A percentile compares a stretch with the other conserved stretches of the same genome.
These are phyloP conservation scores for Chlorella sorokiniana DNA, from an alignment of 139 green algal genomes.

Conservation along the genomic window DNA sequence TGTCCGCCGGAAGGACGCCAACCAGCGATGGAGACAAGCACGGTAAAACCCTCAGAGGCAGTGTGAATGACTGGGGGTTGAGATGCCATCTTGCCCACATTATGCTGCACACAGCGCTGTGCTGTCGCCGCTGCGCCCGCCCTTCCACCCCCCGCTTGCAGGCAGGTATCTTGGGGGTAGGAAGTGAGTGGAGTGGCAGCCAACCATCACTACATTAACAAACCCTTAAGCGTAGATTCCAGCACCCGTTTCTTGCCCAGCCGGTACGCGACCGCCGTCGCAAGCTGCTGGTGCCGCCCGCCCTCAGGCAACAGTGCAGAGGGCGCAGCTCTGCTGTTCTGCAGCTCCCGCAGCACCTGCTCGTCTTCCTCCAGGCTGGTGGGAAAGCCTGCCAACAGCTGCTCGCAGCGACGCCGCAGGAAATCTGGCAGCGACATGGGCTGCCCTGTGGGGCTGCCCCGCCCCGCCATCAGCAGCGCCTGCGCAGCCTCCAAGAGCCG, in stretches of 20 bases:
- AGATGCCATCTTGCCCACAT: too few relatives aligned
- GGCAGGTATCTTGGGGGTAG: too few relatives aligned
- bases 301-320: background rate
- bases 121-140: too few relatives aligned
- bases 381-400: slow-evolving; percentile 17
- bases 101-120: too few relatives aligned
- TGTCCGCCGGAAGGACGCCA: too few relatives aligned
- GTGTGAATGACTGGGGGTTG: too few relatives aligned
- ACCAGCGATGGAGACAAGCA: too few relatives aligned
- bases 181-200: too few relatives aligned
- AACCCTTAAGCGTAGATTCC: background rate
- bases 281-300: background rate
- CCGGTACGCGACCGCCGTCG: slow-evolving; percentile 7
- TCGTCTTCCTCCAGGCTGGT: slow-evolving; percentile 23
- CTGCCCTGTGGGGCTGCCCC: background rate
- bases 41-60: too few relatives aligned
- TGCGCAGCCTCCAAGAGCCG: slow-evolving; percentile 10
- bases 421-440: slow-evolving; percentile 13
- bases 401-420: background rate
- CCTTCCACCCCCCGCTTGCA: too few relatives aligned
- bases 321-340: background rate
- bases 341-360: background rate
- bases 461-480: slow-evolving; percentile 6
- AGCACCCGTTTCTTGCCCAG: slow-evolving; percentile 31
- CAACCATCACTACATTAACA: too few relatives aligned